Evolutionary conservation across 176 grass and related monocot genomes (phyloP).

Genomic region (maize (Zea mays)): DNA sequence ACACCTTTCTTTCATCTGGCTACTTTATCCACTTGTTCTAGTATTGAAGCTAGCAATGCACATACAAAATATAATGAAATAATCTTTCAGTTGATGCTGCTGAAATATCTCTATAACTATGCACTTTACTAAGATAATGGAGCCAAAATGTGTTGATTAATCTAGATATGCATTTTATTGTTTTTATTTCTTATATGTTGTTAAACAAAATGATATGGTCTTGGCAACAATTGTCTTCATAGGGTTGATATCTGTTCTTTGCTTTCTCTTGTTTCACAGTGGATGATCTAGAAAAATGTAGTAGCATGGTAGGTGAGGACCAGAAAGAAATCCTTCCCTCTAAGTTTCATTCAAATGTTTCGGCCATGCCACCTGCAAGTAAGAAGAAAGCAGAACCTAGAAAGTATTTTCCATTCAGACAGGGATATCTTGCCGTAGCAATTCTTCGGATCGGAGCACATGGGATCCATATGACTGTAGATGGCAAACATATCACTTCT

Average conservation of each 20-base stretch:
- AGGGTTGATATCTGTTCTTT: slow-evolving; percentile 17
- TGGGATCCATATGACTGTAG: slow-evolving; percentile 94
- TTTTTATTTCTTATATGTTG: slow-evolving; percentile 18
- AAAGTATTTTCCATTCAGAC: slow-evolving; percentile 87
- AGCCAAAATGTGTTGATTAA: slow-evolving; percentile 7
- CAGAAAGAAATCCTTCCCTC: slow-evolving; percentile 42
- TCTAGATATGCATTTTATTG: slow-evolving; percentile 4
- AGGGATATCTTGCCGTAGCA: slow-evolving; percentile 88
- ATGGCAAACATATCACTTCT: slow-evolving; percentile 92
- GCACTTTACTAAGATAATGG: neutral
- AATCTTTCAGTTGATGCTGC: neutral
- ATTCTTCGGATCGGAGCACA: slow-evolving; percentile 79
- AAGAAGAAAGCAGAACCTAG: slow-evolving; percentile 50
- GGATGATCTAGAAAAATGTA: slow-evolving; percentile 86
- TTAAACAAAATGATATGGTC: slow-evolving; percentile 19
- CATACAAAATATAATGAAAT: neutral
- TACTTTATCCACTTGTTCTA: neutral
- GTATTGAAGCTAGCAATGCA: slow-evolving; percentile 12
- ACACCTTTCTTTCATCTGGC: neutral
- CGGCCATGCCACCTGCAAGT: slow-evolving; percentile 37
- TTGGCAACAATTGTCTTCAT: slow-evolving; percentile 16
- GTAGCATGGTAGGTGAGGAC: slow-evolving; percentile 70
- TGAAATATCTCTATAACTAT: slow-evolving; percentile 28
- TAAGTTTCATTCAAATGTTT: slow-evolving; percentile 60
- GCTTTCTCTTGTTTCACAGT: slow-evolving; percentile 60